Percentiles rank a stretch among this genome's conserved stretches.
Conservation (phyloP, 495 filamentous ascomycete species). For the Trypethelium eluteriae region DNA sequence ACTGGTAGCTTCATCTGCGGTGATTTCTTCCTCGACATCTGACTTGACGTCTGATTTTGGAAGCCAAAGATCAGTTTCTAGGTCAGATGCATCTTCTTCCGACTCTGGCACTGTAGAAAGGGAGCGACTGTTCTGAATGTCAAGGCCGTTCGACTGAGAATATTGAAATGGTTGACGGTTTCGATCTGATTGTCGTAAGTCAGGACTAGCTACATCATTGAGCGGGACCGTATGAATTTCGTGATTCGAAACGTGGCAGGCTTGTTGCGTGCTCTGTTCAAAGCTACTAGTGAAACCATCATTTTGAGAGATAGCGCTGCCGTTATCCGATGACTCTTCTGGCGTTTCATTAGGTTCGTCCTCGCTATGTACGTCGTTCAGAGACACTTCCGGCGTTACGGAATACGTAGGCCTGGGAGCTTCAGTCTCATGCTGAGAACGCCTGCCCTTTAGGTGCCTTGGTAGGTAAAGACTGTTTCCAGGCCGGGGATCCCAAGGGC, state of each 20-base stretch:
- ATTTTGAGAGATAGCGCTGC: background rate
- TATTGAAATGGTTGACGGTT: background rate
- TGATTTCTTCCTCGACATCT: background rate
- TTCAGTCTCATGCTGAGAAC: background rate
- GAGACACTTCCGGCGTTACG: constrained; percentile 13
- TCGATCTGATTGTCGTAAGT: background rate
- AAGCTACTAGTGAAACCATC: background rate
- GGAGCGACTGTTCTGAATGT: background rate
- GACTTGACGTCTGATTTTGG: background rate
- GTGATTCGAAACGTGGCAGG: background rate
- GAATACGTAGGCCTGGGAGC: background rate
- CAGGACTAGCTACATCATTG: background rate
- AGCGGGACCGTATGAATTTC: background rate
- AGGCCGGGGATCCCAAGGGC: background rate
- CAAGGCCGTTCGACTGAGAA: background rate
- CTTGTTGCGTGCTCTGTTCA: background rate
- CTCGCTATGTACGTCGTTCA: background rate
- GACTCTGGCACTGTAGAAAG: background rate
- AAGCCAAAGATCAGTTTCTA: background rate
- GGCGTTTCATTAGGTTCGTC: background rate
- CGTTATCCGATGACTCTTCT: background rate
- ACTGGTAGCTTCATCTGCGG: background rate
- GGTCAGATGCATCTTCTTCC: background rate
- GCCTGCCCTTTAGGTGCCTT: constrained; percentile 6
- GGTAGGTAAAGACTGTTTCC: constrained; percentile 19